Percentiles rank a stretch among this genome's conserved stretches.
Evolutionary conservation across 176 grass and related monocot species (phyloP).

Genomic region (Dendrocalamus sinicus): DNA sequence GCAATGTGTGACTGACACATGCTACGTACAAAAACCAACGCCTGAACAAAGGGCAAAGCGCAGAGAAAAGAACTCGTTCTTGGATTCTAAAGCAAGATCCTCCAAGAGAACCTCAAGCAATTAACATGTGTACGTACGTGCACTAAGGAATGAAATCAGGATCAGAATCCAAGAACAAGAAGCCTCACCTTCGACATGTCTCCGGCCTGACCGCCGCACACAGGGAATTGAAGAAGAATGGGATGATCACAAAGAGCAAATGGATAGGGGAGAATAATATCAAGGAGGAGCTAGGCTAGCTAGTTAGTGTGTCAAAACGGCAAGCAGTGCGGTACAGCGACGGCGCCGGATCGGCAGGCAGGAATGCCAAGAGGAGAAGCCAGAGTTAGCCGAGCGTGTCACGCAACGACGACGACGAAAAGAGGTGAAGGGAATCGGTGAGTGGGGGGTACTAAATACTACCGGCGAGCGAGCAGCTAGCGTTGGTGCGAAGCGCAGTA

Average conservation of each 20-base stretch:
- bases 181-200: slow-evolving; percentile 57
- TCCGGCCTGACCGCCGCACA: background rate
- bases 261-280: slow-evolving; percentile 6
- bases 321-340: background rate
- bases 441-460: slow-evolving; percentile 40
- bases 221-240: background rate
- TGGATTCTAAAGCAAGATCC: background rate
- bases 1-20: background rate
- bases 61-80: background rate
- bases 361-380: background rate
- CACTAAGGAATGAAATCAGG: background rate
- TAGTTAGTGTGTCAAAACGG: background rate
- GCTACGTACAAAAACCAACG: background rate
- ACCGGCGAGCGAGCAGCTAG: background rate
- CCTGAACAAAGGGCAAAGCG: background rate
- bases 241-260: background rate
- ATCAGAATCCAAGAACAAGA: slow-evolving; percentile 9
- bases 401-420: background rate
- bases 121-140: background rate
- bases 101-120: background rate
- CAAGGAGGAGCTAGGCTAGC: background rate
- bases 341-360: background rate
- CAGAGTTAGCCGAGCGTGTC: slow-evolving; percentile 15
- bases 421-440: background rate
- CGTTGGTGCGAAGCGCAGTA: slow-evolving; percentile 4